phyloP scores from a whole-genome alignment of 1,284 basidiomycete species.

The Irpex rosettiformis region DNA sequence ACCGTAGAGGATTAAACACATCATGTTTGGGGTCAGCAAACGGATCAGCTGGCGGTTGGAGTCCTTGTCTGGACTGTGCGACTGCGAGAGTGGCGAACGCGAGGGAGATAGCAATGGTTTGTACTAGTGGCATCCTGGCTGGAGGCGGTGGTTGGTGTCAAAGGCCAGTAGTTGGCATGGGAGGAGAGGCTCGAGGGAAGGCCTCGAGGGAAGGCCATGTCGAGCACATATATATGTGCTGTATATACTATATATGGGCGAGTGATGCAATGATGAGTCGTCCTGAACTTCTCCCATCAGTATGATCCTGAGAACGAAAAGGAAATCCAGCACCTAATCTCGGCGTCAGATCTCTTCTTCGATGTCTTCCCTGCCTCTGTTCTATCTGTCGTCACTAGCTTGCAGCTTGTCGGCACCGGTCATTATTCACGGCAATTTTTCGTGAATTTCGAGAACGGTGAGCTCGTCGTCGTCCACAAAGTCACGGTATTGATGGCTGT shows the following conservation, averaged over 20 bases:
- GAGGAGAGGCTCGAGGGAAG: too few relatives aligned
- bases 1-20: constrained; percentile 49
- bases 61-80: not conserved
- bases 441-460: not conserved
- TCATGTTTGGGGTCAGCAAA: constrained; percentile 44
- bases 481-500: not conserved
- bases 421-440: not conserved
- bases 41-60: constrained; percentile 3
- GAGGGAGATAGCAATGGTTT: not conserved
- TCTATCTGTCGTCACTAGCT: not conserved
- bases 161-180: too few relatives aligned
- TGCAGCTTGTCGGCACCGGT: not conserved
- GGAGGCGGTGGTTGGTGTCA: too few relatives aligned
- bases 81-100: not conserved
- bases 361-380: not conserved
- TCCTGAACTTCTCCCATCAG: too few relatives aligned
- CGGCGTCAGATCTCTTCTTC: not conserved
- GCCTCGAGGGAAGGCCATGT: too few relatives aligned
- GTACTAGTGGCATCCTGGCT: not conserved
- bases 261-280: too few relatives aligned
- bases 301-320: not conserved
- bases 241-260: too few relatives aligned
- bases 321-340: not conserved
- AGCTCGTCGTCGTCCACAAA: not conserved
- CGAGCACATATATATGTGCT: too few relatives aligned